These are phyloP conservation scores for Strigomonas culicis DNA, from an alignment of 208 protist species.

Conservation along the genomic window DNA sequence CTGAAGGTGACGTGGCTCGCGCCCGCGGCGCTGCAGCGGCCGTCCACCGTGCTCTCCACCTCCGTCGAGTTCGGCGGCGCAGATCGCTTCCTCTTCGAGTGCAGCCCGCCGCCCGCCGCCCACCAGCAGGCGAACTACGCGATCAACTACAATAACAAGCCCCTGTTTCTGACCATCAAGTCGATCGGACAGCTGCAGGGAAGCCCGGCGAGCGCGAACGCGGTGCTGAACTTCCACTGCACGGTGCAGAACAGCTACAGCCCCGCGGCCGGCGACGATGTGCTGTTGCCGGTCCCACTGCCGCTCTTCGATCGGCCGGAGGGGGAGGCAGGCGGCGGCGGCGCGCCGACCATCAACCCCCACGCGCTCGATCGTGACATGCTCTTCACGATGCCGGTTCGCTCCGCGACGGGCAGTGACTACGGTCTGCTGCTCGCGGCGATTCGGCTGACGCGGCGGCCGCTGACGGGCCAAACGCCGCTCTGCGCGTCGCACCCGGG, in stretches of 20 bases:
- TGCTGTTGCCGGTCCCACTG: constrained; percentile 53
- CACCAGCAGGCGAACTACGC: background rate
- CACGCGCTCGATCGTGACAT: constrained; percentile 71
- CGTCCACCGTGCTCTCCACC: constrained; percentile 50
- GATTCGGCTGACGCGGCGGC: constrained; percentile 51
- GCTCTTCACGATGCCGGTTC: constrained; percentile 62
- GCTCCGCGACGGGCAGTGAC: constrained; percentile 48
- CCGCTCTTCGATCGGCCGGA: constrained; percentile 25
- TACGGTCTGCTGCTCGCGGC: constrained; percentile 60
- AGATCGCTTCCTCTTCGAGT: constrained; percentile 15
- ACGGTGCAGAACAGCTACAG: constrained; percentile 50
- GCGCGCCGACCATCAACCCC: background rate
- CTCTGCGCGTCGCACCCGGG: constrained; percentile 19
- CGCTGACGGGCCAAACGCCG: constrained; percentile 48
- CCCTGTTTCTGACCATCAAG: constrained; percentile 42
- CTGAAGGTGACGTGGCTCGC: constrained; percentile 70
- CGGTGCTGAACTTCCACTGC: constrained; percentile 50
- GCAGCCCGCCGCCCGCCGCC: background rate
- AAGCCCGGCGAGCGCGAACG: background rate
- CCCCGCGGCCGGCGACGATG: constrained; percentile 42
- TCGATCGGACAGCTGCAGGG: background rate
- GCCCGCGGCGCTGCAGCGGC: constrained; percentile 30
- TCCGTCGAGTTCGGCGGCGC: constrained; percentile 72
- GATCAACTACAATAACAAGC: constrained; percentile 17
- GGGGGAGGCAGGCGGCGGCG: background rate